Evolutionary conservation across 2,329 filamentous ascomycete genomes (phyloP).

Genomic region (Acarospora socialis): DNA sequence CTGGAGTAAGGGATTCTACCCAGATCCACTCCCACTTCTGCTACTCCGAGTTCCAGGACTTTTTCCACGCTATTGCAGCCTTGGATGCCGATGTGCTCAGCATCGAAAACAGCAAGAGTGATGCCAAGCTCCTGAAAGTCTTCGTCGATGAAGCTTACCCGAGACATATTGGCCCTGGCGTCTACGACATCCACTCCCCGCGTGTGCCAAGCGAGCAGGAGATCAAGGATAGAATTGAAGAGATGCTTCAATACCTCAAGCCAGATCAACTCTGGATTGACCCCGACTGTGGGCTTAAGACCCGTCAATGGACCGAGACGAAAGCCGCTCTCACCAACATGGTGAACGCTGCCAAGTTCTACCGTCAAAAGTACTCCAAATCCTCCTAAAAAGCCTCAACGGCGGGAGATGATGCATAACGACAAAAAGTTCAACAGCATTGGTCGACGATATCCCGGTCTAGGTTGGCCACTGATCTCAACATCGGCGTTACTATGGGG

Average conservation of each 20-base stretch:
- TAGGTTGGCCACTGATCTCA: slow-evolving; percentile 8
- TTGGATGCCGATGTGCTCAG: slow-evolving; percentile 96
- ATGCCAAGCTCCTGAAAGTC: slow-evolving; percentile 97
- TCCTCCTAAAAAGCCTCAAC: slow-evolving; percentile 13
- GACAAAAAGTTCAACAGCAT: slow-evolving; percentile 13
- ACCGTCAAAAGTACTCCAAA: slow-evolving; percentile 76
- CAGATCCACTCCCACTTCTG: slow-evolving; percentile 99
- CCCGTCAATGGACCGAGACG: slow-evolving; percentile 95
- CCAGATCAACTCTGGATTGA: slow-evolving; percentile 99
- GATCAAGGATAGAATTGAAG: slow-evolving; percentile 92
- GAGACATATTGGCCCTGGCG: slow-evolving; percentile 95
- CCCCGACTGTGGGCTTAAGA: slow-evolving; percentile 99
- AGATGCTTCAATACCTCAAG: slow-evolving; percentile 97
- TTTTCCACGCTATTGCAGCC: slow-evolving; percentile 98
- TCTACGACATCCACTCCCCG: slow-evolving; percentile 99
- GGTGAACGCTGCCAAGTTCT: slow-evolving; percentile 96
- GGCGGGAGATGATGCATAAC: slow-evolving; percentile 9
- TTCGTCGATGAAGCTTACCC: slow-evolving; percentile 96
- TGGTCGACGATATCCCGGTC: slow-evolving; percentile 5
- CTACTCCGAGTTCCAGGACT: slow-evolving; percentile 99
- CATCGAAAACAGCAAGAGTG: slow-evolving; percentile 99
- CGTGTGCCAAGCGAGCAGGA: slow-evolving; percentile 95
- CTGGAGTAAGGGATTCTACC: slow-evolving; percentile 85
- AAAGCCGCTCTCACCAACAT: slow-evolving; percentile 93
- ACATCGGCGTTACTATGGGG: slow-evolving; percentile 11